These are phyloP conservation scores for Kwoniella sp. DNA, from an alignment of 768 basidiomycete species.

Conservation along the genomic window DNA sequence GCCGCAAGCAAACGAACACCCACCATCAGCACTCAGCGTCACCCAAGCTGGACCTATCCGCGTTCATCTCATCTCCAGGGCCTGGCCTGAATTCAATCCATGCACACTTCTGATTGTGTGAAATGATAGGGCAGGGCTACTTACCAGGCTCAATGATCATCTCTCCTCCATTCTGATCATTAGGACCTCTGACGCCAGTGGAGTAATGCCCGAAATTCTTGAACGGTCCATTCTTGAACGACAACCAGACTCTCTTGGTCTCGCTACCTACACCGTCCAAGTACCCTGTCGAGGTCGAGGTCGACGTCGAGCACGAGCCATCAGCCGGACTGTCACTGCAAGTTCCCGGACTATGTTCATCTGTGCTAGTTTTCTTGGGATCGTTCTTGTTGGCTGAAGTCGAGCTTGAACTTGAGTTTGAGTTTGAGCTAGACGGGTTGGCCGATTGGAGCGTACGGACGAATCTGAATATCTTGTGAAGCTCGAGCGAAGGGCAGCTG, in stretches of 20 bases:
- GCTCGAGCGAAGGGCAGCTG: conserved; percentile 29
- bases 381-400: background rate
- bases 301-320: background rate
- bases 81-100: too few relatives aligned
- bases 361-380: too few relatives aligned
- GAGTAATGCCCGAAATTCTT: conserved; percentile 27
- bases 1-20: background rate
- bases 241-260: conserved; percentile 79
- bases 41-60: too few relatives aligned
- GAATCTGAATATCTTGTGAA: conserved; percentile 40
- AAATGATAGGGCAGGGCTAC: too few relatives aligned
- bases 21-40: background rate
- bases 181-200: conserved; percentile 30
- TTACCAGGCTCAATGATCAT: conserved; percentile 40
- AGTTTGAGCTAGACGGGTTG: background rate
- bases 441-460: background rate
- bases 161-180: conserved; percentile 46
- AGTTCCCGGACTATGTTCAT: background rate
- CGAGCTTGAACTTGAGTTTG: background rate
- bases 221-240: conserved; percentile 86
- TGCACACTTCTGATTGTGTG: too few relatives aligned
- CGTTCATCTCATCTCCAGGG: too few relatives aligned
- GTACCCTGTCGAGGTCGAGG: background rate
- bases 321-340: background rate
- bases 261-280: conserved; percentile 10